Evolutionary conservation across 257 asterid genomes (phyloP), one percentile per base, ranked within the genome.

Genomic region (Forsythia viridissima): DNA sequence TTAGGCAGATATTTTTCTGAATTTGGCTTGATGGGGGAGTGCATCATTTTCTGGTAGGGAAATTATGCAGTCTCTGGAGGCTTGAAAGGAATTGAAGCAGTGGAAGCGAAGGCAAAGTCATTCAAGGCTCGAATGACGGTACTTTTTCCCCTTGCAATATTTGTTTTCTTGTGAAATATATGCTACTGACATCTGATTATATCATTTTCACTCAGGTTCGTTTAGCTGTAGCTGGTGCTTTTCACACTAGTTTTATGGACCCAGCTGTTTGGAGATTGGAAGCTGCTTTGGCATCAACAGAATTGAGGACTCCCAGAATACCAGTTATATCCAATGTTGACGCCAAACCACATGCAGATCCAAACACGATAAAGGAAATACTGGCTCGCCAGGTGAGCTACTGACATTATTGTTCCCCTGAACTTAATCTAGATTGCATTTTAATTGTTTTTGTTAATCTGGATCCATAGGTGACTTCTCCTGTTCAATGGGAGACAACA

Each of bases 41-140:
- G 66, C 71, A 70, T 34, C 5, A 68, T 38, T 55, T 69, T 83
- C 71, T 84, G 75, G n/a, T 73, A 95, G 98, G 99, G 98, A 77
- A 96, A 93, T 84, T 96, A 96, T 79, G 99, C 95, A 3, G 99
- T 96, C 76, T 96, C 99, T 59, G 99, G 99, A 76, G 99, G 99
- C 59, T 84, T 93, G 65, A 93, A 91, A 90, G 99, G 99, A 78
- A 87, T 96, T 71, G 98, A 93, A 90, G 97, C 96, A n/a, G 94
- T 95, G 76, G 97, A 93, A 88, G 96, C 98, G 41, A 95, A 92
- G 88, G 97, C 98, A 51, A 95, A 93, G 74, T 92, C 99, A 6
- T 95, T 95, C 79, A 95, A 95, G 87, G 99, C 99, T 84, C 92
- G 98, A 77, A 90, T 95, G 98, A 85, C 97, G 75, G 99, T 95